Conservation (phyloP, 805 yeast genomes). For the Jamesozyma hellenica region DNA sequence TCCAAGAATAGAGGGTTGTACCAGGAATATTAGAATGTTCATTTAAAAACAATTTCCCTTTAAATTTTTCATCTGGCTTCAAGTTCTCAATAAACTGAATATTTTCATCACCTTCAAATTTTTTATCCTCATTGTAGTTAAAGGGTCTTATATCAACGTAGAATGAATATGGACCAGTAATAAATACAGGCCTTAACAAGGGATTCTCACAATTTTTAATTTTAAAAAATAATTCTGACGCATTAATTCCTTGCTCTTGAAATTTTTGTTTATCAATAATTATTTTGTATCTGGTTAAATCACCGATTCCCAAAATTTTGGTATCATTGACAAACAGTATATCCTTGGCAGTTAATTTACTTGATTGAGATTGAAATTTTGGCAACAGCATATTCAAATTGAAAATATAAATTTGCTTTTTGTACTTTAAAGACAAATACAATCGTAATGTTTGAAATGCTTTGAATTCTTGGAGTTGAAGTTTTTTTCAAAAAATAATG, state of each 20-base stretch:
- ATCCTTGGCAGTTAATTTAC: slow-evolving; percentile 3
- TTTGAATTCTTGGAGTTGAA: no score
- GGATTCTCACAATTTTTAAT: slow-evolving; percentile 65
- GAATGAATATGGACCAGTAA: slow-evolving; percentile 81
- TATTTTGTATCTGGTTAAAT: slow-evolving; percentile 20
- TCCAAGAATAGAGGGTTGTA: slow-evolving; percentile 49
- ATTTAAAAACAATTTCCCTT: slow-evolving; percentile 43
- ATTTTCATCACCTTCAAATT: slow-evolving; percentile 31
- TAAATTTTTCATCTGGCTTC: slow-evolving; percentile 63
- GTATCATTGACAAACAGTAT: slow-evolving; percentile 15
- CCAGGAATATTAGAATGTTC: slow-evolving; percentile 26
- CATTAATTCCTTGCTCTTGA: slow-evolving; percentile 5
- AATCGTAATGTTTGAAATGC: no score
- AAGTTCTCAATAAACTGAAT: slow-evolving; percentile 42
- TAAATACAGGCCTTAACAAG: slow-evolving; percentile 68
- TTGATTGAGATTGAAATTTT: background rate
- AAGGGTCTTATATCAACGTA: slow-evolving; percentile 72
- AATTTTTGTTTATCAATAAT: slow-evolving; percentile 14
- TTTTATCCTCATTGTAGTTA: slow-evolving; percentile 46
- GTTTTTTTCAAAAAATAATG: no score
- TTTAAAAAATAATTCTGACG: slow-evolving; percentile 30
- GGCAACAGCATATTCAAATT: no score
- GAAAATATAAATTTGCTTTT: no score
- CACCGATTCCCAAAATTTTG: slow-evolving; percentile 22
- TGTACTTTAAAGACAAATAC: no score